phyloP scores from a whole-genome alignment of 2,329 filamentous ascomycete species.

The Colletotrichum godetiae region DNA sequence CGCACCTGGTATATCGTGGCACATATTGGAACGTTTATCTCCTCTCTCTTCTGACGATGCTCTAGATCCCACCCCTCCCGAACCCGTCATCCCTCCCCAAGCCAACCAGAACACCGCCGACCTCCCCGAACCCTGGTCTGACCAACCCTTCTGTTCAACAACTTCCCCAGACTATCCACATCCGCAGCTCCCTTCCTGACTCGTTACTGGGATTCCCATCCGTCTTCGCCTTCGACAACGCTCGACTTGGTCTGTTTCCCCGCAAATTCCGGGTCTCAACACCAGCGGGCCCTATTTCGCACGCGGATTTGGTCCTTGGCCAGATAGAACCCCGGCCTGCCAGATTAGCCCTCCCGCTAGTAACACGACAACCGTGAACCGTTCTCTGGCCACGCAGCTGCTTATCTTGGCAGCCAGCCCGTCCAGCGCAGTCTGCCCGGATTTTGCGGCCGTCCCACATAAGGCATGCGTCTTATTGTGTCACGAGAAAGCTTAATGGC shows the following conservation, averaged over 20 bases:
- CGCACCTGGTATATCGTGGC: neutral
- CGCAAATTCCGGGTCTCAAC: slow-evolving; percentile 30
- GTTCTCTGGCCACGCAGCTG: slow-evolving; percentile 28
- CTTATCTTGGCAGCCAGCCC: slow-evolving; percentile 13
- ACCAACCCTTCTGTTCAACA: slow-evolving; percentile 1
- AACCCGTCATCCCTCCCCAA: neutral
- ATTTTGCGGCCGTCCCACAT: slow-evolving; percentile 4
- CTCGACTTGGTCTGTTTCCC: slow-evolving; percentile 12
- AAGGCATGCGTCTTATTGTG: slow-evolving; percentile 21
- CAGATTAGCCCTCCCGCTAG: slow-evolving; percentile 35
- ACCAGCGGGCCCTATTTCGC: neutral
- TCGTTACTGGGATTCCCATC: slow-evolving; percentile 20
- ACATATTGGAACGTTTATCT: neutral
- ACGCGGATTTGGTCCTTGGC: slow-evolving; percentile 4
- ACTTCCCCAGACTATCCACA: slow-evolving; percentile 33
- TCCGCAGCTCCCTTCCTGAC: slow-evolving; percentile 8
- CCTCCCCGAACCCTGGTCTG: slow-evolving; percentile 5
- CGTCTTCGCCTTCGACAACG: slow-evolving; percentile 1
- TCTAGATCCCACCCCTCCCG: neutral
- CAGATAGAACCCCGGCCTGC: slow-evolving; percentile 19
- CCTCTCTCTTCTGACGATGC: neutral
- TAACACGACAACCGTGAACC: slow-evolving; percentile 30
- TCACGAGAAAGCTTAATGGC: slow-evolving; percentile 31
- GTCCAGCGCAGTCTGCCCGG: neutral
- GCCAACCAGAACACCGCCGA: slow-evolving; percentile 15